These are phyloP conservation scores for Astrothelium macrocarpum DNA, from an alignment of 495 filamentous ascomycete genomes.

Conservation along the genomic window DNA sequence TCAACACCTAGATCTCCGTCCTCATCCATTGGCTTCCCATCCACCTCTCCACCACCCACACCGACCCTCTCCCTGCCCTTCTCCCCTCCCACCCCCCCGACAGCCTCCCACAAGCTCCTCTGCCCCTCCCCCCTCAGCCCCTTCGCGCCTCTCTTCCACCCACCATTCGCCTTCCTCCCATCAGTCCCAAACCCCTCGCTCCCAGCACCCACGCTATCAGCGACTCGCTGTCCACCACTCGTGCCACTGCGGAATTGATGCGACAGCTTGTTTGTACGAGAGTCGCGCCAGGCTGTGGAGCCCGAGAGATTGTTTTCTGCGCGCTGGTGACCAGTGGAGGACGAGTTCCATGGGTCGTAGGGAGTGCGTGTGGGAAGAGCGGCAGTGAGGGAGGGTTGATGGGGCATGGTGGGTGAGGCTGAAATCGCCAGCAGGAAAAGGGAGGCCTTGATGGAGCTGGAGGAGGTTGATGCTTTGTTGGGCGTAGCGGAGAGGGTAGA, in stretches of 20 bases:
- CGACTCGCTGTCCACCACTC: constrained; percentile 40
- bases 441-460: not conserved
- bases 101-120: constrained; percentile 26
- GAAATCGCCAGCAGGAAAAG: not conserved
- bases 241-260: constrained; percentile 52
- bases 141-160: constrained; percentile 36
- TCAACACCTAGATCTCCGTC: not conserved
- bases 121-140: constrained; percentile 38
- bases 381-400: constrained; percentile 26
- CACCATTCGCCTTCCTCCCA: constrained; percentile 34
- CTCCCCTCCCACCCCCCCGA: constrained; percentile 30
- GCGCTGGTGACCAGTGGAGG: constrained; percentile 70
- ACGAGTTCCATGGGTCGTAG: constrained; percentile 78
- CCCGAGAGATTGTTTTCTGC: constrained; percentile 51
- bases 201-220: constrained; percentile 49
- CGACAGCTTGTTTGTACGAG: constrained; percentile 54
- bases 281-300: constrained; percentile 61
- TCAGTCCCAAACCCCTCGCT: constrained; percentile 32
- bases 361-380: constrained; percentile 40
- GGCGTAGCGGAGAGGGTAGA: too few relatives aligned
- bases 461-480: too few relatives aligned
- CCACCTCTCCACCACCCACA: constrained; percentile 6
- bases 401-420: not conserved
- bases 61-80: constrained; percentile 17
- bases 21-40: not conserved